phyloP scores from a whole-genome alignment of 305 asterid genomes.

The Fraxinus sp. region DNA sequence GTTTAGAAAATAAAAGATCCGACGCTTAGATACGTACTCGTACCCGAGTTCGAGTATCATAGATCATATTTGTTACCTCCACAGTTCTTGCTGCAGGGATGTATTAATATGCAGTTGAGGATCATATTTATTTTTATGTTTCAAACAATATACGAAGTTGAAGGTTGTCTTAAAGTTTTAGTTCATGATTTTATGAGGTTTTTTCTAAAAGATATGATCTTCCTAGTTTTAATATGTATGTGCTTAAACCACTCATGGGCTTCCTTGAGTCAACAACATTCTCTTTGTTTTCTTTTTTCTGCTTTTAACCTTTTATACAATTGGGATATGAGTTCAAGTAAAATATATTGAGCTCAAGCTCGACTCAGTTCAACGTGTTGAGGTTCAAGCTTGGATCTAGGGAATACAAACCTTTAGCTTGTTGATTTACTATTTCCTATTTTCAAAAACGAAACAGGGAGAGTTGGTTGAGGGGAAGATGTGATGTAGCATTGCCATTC shows the following conservation, averaged over 20 bases:
- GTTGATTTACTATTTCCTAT: conserved; percentile 2
- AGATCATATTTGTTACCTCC: not conserved
- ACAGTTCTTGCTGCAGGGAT: not conserved
- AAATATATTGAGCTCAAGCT: not conserved
- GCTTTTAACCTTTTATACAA: conserved; percentile 7
- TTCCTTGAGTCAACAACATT: conserved; percentile 7
- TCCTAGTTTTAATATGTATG: no score
- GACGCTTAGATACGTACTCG: no score
- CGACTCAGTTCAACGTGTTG: not conserved
- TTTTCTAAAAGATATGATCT: not conserved
- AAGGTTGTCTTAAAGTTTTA: not conserved
- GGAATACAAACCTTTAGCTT: not conserved
- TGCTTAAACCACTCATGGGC: conserved; percentile 1
- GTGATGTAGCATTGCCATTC: not conserved
- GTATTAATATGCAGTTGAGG: not conserved
- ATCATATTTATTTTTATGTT: not conserved
- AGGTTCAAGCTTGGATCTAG: not conserved
- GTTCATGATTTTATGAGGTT: not conserved
- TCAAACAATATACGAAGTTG: not conserved
- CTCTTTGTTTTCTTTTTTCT: not conserved
- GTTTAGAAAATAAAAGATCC: no score
- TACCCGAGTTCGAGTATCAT: no score
- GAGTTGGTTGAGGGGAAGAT: conserved; percentile 6
- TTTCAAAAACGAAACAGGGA: not conserved
- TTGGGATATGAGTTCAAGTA: not conserved